phyloP scores from a whole-genome alignment of 768 basidiomycete genomes.

The Tremella mesenterica region DNA sequence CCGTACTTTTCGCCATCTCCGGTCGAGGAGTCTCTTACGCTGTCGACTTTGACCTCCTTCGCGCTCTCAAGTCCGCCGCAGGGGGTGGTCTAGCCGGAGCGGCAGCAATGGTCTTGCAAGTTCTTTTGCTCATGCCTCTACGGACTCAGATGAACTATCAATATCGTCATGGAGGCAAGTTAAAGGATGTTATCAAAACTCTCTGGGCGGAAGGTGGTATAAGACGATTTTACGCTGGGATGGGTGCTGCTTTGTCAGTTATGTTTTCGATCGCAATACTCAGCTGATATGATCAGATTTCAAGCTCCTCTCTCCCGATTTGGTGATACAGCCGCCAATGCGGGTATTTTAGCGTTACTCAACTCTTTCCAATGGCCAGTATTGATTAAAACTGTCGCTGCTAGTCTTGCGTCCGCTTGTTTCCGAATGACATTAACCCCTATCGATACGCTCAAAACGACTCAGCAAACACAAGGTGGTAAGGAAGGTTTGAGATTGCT shows the following conservation, averaged over 20 bases:
- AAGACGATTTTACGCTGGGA: conserved; percentile 78
- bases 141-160: conserved; percentile 98
- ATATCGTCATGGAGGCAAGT: conserved; percentile 71
- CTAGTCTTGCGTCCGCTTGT: conserved; percentile 64
- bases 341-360: conserved; percentile 77
- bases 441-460: conserved; percentile 90
- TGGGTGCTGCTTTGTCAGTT: conserved; percentile 78
- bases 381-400: conserved; percentile 72
- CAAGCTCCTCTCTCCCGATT: conserved; percentile 55
- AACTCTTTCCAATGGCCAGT: conserved; percentile 58
- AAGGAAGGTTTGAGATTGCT: conserved; percentile 57
- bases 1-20: conserved; percentile 26
- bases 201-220: conserved; percentile 72
- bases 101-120: conserved; percentile 86
- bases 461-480: conserved; percentile 81
- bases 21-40: conserved; percentile 37
- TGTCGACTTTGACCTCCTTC: conserved; percentile 65
- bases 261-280: too few species aligned
- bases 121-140: conserved; percentile 84
- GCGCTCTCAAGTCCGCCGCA: conserved; percentile 69
- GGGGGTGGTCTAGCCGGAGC: conserved; percentile 89
- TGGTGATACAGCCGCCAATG: conserved; percentile 92
- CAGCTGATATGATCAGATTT: conserved; percentile 24
- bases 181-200: conserved; percentile 56
- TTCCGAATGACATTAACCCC: conserved; percentile 91